Conservation (phyloP, 192 early-diverging fungal species). For the Chytriomyces confervae region DNA sequence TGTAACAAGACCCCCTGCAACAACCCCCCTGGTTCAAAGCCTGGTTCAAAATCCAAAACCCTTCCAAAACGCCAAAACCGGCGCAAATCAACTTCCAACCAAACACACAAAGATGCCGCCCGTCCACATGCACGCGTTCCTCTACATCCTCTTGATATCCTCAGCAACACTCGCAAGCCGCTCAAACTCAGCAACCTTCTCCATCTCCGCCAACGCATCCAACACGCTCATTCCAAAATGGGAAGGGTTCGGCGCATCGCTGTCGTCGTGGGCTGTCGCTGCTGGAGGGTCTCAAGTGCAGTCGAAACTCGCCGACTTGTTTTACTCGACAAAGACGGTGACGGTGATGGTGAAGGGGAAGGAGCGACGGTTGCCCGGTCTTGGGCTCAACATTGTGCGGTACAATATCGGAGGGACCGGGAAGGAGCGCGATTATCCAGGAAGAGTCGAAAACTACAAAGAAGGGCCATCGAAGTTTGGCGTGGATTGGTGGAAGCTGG, state of each 20-base stretch:
- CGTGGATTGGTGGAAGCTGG: conserved; percentile 22
- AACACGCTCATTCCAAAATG: conserved; percentile 1
- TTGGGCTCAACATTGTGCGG: conserved; percentile 33
- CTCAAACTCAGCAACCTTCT: background rate
- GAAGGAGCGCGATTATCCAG: conserved; percentile 16
- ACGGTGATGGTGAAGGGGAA: background rate
- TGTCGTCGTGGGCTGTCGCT: conserved; percentile 30
- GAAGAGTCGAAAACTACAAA: conserved; percentile 11
- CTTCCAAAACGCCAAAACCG: too few relatives aligned
- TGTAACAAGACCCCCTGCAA: too few relatives aligned
- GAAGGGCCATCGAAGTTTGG: background rate
- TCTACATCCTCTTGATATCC: too few relatives aligned
- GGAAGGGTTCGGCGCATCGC: conserved; percentile 36
- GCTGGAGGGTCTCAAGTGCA: conserved; percentile 17
- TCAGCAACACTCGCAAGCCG: background rate
- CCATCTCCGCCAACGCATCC: background rate
- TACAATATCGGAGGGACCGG: conserved; percentile 41
- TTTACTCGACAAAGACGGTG: conserved; percentile 30
- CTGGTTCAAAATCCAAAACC: too few relatives aligned
- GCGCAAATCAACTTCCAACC: too few relatives aligned
- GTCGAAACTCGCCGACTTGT: conserved; percentile 31
- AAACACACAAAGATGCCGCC: too few relatives aligned
- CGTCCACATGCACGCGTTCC: too few relatives aligned
- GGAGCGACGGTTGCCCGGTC: background rate
- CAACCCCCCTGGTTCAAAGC: too few relatives aligned